Conservation (phyloP, 2,329 filamentous ascomycete species). For the Fusarium sulawesiense region DNA sequence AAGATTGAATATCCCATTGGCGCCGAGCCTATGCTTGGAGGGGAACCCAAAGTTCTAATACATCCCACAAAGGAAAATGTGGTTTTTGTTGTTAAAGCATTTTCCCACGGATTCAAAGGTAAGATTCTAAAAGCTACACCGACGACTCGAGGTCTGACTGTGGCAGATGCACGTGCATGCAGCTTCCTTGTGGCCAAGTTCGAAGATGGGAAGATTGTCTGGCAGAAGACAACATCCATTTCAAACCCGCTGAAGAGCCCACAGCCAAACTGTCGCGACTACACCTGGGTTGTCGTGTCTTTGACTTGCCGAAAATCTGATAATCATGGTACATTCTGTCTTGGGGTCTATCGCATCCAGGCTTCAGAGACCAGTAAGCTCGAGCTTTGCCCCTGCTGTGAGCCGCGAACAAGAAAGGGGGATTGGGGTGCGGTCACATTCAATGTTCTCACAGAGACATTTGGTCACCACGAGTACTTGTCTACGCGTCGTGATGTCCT, state of each 20-base stretch:
- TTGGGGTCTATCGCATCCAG: slow-evolving; percentile 26
- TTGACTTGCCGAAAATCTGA: slow-evolving; percentile 30
- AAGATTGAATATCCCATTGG: slow-evolving; percentile 2
- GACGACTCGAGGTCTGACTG: background rate
- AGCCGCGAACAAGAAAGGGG: slow-evolving; percentile 6
- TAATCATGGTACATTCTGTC: slow-evolving; percentile 26
- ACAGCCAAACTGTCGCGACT: background rate
- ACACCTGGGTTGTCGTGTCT: background rate
- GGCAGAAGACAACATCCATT: slow-evolving; percentile 13
- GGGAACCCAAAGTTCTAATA: slow-evolving; percentile 37
- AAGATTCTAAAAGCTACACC: background rate
- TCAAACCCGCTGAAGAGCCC: slow-evolving; percentile 21
- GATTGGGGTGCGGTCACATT: slow-evolving; percentile 34
- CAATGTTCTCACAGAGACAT: slow-evolving; percentile 33
- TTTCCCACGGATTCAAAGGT: slow-evolving; percentile 5
- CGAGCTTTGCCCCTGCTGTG: slow-evolving; percentile 10
- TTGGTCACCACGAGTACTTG: slow-evolving; percentile 22
- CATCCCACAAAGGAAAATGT: slow-evolving; percentile 37
- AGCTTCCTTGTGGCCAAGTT: slow-evolving; percentile 31
- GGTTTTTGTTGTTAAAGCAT: slow-evolving; percentile 30
- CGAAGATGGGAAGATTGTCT: slow-evolving; percentile 4
- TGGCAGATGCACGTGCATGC: slow-evolving; percentile 1
- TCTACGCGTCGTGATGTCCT: slow-evolving; percentile 6
- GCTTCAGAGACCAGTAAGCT: background rate
- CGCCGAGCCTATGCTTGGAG: slow-evolving; percentile 5